Evolutionary conservation across 768 basidiomycete species (phyloP), one percentile per base, ranked within the genome.

Genomic region (Boletus vinaceobasis): DNA sequence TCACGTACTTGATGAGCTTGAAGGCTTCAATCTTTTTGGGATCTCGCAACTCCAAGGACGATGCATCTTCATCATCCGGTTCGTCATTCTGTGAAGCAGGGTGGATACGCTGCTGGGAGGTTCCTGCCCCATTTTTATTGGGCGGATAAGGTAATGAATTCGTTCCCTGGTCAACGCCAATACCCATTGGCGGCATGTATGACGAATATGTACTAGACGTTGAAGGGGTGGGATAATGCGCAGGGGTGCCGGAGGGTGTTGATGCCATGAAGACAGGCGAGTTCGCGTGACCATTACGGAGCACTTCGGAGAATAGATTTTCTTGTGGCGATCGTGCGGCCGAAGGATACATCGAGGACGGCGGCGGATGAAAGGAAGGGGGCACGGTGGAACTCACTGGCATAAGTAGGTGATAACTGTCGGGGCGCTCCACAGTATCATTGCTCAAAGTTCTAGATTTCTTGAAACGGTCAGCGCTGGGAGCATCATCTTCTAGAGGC

Each of bases 11-110:
- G 56, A 93, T 87, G 15, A 93, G 79, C 70, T 92, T 93, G 61
- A 87, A 82, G 1, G 91, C 90, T 65, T 93, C 91, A 13, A 78
- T 76, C 65, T 81, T 84, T 66, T 87, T 88, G 1, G 88, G 85
- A 59, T 90, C 87, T 53, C 56, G 63, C 38, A 71, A 31, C 36
- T 70, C 69, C 36, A 62, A 19, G 8, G 61, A 7, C 35, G 83
- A 29, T 15, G 49, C 77, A 42, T 86, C 82, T 1, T 83, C 81
- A 26, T 87, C 83, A 3, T 79, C 71, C 19, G 78, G 77, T 21
- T 84, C 83, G 46, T 69, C 72, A 19, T 50, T 68, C 23, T 70
- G 64, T 43, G 73, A 9, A n/a, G 47, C 27, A 44, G 64, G 43
- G 36, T 60, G 57, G 14, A 64, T 48, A 27, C 71, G 71, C 14